A percentile compares a stretch with the other conserved stretches of the same genome.
These are phyloP conservation scores for Talaromyces piceae DNA, from an alignment of 2,329 filamentous ascomycete genomes.

Conservation along the genomic window DNA sequence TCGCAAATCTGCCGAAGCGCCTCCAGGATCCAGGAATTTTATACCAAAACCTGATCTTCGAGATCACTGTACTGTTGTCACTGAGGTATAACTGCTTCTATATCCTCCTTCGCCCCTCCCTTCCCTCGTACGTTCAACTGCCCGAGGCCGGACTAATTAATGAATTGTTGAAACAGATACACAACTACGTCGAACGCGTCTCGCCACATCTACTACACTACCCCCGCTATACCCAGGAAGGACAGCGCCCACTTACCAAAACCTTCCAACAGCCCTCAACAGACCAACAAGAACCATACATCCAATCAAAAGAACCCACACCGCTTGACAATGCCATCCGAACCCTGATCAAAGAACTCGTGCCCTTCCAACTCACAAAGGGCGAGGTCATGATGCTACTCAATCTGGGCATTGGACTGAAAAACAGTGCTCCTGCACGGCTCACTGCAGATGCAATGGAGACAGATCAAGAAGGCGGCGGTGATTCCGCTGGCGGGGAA, in stretches of 20 bases:
- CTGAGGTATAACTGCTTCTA: slow-evolving; percentile 30
- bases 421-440: not conserved
- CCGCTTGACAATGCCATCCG: slow-evolving; percentile 33
- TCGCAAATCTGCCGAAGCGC: slow-evolving; percentile 32
- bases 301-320: slow-evolving; percentile 17
- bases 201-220: slow-evolving; percentile 34
- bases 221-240: slow-evolving; percentile 22
- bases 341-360: slow-evolving; percentile 28
- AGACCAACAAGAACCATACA: slow-evolving; percentile 14
- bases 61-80: slow-evolving; percentile 40
- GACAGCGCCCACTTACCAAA: not conserved
- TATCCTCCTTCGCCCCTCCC: not conserved
- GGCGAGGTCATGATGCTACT: slow-evolving; percentile 41
- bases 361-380: slow-evolving; percentile 38
- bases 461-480: not conserved
- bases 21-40: slow-evolving; percentile 30
- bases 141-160: too few species aligned
- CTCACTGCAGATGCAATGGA: not conserved
- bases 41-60: slow-evolving; percentile 36
- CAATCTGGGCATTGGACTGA: slow-evolving; percentile 36
- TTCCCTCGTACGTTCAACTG: not conserved
- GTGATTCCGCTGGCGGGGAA: slow-evolving; percentile 12
- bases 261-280: slow-evolving; percentile 15
- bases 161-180: too few species aligned
- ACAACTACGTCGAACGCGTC: slow-evolving; percentile 34